Conservation (phyloP, 2,329 filamentous ascomycete species). For the Colletotrichum eleusines region DNA sequence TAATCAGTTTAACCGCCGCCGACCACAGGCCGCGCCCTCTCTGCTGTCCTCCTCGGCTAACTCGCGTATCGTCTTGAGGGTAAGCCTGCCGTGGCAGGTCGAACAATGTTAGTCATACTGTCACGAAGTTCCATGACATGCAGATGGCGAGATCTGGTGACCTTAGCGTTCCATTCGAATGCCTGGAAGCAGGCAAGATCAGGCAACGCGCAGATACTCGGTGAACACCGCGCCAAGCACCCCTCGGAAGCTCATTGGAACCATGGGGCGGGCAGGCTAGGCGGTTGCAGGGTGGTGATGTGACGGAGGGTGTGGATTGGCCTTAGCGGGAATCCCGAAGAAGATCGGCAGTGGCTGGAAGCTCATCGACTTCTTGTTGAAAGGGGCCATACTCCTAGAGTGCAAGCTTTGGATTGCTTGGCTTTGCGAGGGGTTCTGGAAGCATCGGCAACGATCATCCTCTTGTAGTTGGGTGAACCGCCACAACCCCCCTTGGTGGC, state of each 20-base stretch:
- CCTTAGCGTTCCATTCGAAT: constrained; percentile 22
- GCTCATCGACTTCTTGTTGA: constrained; percentile 28
- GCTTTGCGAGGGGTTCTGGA: constrained; percentile 38
- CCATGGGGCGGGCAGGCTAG: constrained; percentile 19
- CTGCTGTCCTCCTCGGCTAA: background rate
- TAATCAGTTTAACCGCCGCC: background rate
- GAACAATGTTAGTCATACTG: background rate
- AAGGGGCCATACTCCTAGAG: constrained; percentile 4
- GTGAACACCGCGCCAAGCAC: constrained; percentile 28
- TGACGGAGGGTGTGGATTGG: constrained; percentile 34
- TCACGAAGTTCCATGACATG: constrained; percentile 20
- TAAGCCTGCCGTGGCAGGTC: constrained; percentile 15
- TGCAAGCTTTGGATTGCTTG: constrained; percentile 23
- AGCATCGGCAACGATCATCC: constrained; percentile 26
- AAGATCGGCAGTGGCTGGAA: constrained; percentile 39
- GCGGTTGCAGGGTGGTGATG: constrained; percentile 21
- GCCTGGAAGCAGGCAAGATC: constrained; percentile 34
- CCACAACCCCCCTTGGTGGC: background rate
- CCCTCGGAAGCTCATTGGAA: constrained; percentile 15
- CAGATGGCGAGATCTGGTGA: constrained; percentile 33
- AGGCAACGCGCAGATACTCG: constrained; percentile 36
- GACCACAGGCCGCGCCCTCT: background rate
- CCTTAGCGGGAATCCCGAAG: constrained; percentile 38
- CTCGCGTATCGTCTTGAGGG: background rate
- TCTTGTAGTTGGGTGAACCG: background rate